phyloP scores from a whole-genome alignment of 345 rosid genomes.

The Cardamine chenopodiifolia region DNA sequence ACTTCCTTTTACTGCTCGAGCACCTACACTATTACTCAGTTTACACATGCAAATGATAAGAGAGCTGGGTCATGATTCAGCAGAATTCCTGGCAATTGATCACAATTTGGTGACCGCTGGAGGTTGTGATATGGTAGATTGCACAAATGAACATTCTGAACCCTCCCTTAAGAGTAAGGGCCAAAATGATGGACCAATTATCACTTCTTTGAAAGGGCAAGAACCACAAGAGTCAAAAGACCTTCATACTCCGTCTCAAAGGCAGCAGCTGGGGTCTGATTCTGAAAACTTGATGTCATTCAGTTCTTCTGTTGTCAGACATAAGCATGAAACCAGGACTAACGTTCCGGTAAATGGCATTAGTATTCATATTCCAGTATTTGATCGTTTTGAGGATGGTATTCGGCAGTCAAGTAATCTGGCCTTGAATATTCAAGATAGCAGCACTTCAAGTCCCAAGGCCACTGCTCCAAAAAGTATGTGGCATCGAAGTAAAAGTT shows the following conservation, averaged over 20 bases:
- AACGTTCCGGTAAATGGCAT: conserved; percentile 46
- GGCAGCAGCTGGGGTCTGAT: conserved; percentile 43
- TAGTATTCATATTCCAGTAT: conserved; percentile 63
- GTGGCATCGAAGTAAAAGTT: conserved; percentile 70
- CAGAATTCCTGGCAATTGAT: conserved; percentile 43
- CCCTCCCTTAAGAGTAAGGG: conserved; percentile 28
- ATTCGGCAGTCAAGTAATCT: conserved; percentile 54
- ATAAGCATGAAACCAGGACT: conserved; percentile 46
- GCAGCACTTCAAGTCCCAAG: conserved; percentile 67
- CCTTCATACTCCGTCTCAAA: conserved; percentile 39
- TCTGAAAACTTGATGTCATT: conserved; percentile 34
- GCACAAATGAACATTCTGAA: conserved; percentile 40
- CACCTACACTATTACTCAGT: conserved; percentile 59
- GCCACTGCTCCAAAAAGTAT: conserved; percentile 89
- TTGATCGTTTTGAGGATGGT: conserved; percentile 46
- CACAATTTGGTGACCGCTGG: conserved; percentile 43
- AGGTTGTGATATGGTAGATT: conserved; percentile 40
- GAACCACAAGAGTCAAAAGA: conserved; percentile 43
- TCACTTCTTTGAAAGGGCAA: conserved; percentile 40
- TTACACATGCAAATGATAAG: conserved; percentile 73
- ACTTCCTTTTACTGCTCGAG: conserved; percentile 54
- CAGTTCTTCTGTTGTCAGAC: conserved; percentile 42
- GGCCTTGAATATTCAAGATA: conserved; percentile 62
- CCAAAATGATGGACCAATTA: conserved; percentile 34
- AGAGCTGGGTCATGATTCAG: conserved; percentile 54